Base-by-base conservation (phyloP, 1,139 yeast genomes). In the Magnusiomyces clavatus region DNA sequence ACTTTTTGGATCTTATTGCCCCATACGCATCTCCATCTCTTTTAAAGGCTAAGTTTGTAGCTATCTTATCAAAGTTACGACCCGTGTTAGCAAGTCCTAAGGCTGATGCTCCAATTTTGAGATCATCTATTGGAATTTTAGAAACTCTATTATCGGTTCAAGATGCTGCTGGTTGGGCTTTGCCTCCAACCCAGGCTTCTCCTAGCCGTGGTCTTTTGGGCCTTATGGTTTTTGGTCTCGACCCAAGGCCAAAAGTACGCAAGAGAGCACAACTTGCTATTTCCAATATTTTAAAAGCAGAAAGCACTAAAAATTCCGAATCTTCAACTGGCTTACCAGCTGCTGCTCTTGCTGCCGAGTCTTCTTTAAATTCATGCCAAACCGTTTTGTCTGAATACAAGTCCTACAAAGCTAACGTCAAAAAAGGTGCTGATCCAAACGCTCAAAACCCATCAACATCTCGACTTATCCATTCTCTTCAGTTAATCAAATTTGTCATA, bases 261-360 rank as follows among this genome's bases (percentile, higher is more conserved):
- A 88, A 86, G 78, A 82, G 97, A 73, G 96, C 97, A 1, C 86
- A 84, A 61, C 98, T 92, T 54, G 86, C 97, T 1, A 76, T 92
- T 19, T 70, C 76, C 47, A 76, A 73, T 5, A 73, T 92, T 36
- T 72, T 92, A 4, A 76, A 77, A 58, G 90, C 94, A 14, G 96
- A 96, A 12, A 78, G 88, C 0, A 84, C 90, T n/a, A 94, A 96
- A 10, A 74, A 81, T 14, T 77, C 83, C 6, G 82, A 78, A 46
- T 10, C 40, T 17, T 20, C n/a, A 19, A 97, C 90, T 65, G 31
- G 31, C 31, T 24, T 24, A 24, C 83, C 87, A 44, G 95, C 88
- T 11, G 76, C 92, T 31, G 68, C 74, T 1, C 64, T 80, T 49
- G 81, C 89, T 57, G 87, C 90, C 4, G 90, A 83, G 49, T 74